These are phyloP conservation scores for Geotrichum klebahnii DNA, from an alignment of 1,139 yeast species.

Conservation along the genomic window DNA sequence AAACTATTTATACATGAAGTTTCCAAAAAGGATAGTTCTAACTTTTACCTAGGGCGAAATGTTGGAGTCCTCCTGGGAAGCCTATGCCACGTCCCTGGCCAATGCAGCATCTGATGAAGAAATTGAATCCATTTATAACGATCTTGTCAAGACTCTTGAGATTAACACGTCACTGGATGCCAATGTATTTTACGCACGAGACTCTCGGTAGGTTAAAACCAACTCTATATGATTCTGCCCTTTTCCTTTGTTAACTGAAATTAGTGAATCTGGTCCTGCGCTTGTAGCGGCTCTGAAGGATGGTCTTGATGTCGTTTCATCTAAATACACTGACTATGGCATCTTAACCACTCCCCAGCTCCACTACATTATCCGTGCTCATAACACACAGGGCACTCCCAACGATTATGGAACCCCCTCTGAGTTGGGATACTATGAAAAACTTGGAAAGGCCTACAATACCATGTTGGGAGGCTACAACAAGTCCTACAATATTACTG, in stretches of 20 bases:
- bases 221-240: slow-evolving; percentile 28
- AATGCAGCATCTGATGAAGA: slow-evolving; percentile 49
- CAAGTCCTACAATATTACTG: slow-evolving; percentile 44
- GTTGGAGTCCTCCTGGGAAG: slow-evolving; percentile 84
- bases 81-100: slow-evolving; percentile 73
- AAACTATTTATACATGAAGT: slow-evolving; percentile 2
- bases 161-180: slow-evolving; percentile 45
- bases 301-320: slow-evolving; percentile 53
- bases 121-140: slow-evolving; percentile 38
- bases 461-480: slow-evolving; percentile 39
- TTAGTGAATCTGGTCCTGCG: slow-evolving; percentile 62
- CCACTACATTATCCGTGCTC: slow-evolving; percentile 76
- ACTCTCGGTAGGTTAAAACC: slow-evolving; percentile 37
- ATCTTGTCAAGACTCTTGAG: slow-evolving; percentile 38
- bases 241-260: slow-evolving; percentile 39
- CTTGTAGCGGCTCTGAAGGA: slow-evolving; percentile 62
- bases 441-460: slow-evolving; percentile 51
- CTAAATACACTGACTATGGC: slow-evolving; percentile 56
- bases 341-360: slow-evolving; percentile 89
- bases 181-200: slow-evolving; percentile 51
- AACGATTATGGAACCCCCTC: slow-evolving; percentile 56
- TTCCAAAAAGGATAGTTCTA: background rate
- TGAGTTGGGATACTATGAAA: slow-evolving; percentile 67
- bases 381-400: slow-evolving; percentile 50
- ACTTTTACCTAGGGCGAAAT: slow-evolving; percentile 60